Evolutionary conservation across 164 flowering plant species (phyloP), one percentile per base, ranked within the genome.

Genomic region (Warburgia ugandensis): DNA sequence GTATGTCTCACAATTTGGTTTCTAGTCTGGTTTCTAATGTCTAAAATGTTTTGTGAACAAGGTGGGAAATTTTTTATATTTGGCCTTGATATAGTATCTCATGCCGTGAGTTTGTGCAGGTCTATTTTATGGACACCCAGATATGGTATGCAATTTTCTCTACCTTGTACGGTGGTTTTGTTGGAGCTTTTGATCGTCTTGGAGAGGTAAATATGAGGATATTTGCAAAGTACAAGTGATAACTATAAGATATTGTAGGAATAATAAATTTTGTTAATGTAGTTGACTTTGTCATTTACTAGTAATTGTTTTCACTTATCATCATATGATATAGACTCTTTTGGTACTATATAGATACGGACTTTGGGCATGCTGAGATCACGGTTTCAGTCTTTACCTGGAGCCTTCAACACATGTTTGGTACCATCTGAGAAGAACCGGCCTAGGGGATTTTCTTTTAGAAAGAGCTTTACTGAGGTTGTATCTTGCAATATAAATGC

Each of bases 111-210:
- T 16, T 42, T 20, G 17, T 42, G 37, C 75, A 94, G 99, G 83
- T 94, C 25, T 94, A 94, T 70, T 89, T 89, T 59, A 83, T 94
- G 97, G 99, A 94, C 67, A 76, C 88, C 45, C 99, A 94, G 68
- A 84, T 94, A 55, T 94, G 99, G 99, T 94, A 89, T 69, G 67
- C 99, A 29, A 63, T 94, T 43, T 82, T 68, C 67, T 83, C 95
- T 23, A 89, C 97, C 23, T 21, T 89, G 54, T 84, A 57, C 72
- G 99, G 99, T 72, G 97, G 99, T 45, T 45, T 81, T 55, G 59
- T 72, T 61, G 97, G 99, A 46, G 95, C 97, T 52, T 84, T 84
- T 72, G 83, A 74, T 75, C 97, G 85, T 36, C 80, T 89, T 13
- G 97, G 97, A 40, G 96, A 94, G 95, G 97, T 89, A 73, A 42